Conservation (phyloP, 768 basidiomycete species). For the Phaeotremella fagi region DNA sequence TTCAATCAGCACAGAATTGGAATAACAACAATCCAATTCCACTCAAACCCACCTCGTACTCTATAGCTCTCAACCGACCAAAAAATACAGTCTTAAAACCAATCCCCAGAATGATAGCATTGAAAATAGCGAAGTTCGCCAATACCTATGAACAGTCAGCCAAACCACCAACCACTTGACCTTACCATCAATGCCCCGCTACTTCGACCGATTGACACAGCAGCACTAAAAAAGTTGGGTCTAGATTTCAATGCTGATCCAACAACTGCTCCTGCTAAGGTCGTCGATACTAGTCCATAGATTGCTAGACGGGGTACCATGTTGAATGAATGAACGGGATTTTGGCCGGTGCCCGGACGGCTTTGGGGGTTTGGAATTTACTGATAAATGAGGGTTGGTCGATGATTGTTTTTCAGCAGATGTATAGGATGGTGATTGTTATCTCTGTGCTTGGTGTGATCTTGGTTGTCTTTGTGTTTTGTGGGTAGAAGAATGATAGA, state of each 20-base stretch:
- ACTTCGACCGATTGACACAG: conserved; percentile 87
- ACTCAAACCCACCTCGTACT: conserved; percentile 67
- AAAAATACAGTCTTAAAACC: conserved; percentile 84
- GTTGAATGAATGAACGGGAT: conserved; percentile 2
- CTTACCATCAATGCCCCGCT: conserved; percentile 85
- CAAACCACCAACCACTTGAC: background rate
- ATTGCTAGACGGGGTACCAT: conserved; percentile 53
- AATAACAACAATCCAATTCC: background rate
- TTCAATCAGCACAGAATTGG: background rate
- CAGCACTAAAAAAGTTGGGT: conserved; percentile 89
- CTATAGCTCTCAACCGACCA: conserved; percentile 75
- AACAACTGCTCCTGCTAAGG: conserved; percentile 68
- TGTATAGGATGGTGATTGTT: no score
- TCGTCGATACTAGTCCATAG: conserved; percentile 64
- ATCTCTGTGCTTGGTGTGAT: no score
- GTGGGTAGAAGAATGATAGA: no score
- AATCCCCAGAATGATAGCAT: conserved; percentile 70
- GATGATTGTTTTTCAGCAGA: no score
- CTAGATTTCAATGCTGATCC: conserved; percentile 73
- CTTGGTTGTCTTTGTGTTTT: no score
- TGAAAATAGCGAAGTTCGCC: conserved; percentile 80
- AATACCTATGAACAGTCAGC: conserved; percentile 59
- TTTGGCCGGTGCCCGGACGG: background rate
- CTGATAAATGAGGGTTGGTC: no score
- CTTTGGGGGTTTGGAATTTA: background rate